Conservation (phyloP, 2,329 filamentous ascomycete genomes). For the Didymella sp. region DNA sequence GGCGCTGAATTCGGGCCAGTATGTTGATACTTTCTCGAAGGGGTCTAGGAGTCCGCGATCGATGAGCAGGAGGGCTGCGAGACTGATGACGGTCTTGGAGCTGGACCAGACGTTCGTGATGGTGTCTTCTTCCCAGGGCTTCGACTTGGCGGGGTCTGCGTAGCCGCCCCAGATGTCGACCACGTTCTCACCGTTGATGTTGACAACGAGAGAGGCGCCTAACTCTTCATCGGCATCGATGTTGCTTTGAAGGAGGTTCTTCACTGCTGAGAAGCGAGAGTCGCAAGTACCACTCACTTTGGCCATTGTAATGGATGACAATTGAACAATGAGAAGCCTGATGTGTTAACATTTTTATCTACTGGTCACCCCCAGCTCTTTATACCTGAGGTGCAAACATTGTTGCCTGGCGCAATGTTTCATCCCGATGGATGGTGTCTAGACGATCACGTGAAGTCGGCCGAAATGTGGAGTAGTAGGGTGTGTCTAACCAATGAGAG, state of each 20-base stretch:
- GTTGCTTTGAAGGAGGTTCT: slow-evolving; percentile 19
- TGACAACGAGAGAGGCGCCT: slow-evolving; percentile 28
- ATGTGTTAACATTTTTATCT: neutral
- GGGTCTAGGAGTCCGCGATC: slow-evolving; percentile 25
- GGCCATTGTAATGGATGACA: slow-evolving; percentile 8
- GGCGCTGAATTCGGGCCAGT: slow-evolving; percentile 32
- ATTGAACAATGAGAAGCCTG: neutral
- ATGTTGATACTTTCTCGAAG: slow-evolving; percentile 25
- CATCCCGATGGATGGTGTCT: neutral
- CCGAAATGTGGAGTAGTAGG: neutral
- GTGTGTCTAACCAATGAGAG: neutral
- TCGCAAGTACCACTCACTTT: slow-evolving; percentile 26
- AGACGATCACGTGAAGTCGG: neutral
- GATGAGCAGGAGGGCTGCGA: slow-evolving; percentile 24
- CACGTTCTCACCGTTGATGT: slow-evolving; percentile 26
- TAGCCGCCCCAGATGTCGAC: slow-evolving; percentile 32
- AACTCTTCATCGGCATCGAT: slow-evolving; percentile 24
- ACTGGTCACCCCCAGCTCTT: neutral
- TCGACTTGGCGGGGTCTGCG: slow-evolving; percentile 16
- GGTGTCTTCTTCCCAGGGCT: slow-evolving; percentile 26
- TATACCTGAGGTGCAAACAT: slow-evolving; percentile 8
- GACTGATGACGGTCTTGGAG: slow-evolving; percentile 24
- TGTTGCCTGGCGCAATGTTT: slow-evolving; percentile 4
- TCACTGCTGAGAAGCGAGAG: slow-evolving; percentile 21
- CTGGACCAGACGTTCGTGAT: slow-evolving; percentile 29